Percentiles rank a stretch among this genome's conserved stretches.
Conservation (phyloP, 2,329 filamentous ascomycete species). For the Elsinoe australis region DNA sequence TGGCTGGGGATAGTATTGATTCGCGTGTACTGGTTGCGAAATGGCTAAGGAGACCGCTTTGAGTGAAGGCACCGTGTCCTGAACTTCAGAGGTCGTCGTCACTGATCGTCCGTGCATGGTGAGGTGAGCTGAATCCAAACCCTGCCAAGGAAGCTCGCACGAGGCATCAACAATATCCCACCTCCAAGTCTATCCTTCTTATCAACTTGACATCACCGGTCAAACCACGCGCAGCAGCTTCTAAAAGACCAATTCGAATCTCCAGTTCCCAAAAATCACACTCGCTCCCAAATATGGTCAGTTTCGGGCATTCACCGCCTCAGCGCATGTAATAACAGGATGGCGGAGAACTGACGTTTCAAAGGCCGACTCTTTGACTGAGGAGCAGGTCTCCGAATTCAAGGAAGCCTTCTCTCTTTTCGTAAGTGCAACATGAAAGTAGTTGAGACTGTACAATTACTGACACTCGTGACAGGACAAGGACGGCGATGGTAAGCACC, state of each 20-base stretch:
- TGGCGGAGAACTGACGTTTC: conserved; percentile 17
- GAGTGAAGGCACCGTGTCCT: no score
- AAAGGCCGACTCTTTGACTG: conserved; percentile 94
- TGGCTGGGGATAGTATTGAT: background rate
- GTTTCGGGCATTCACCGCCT: conserved; percentile 2
- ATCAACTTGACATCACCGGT: conserved; percentile 8
- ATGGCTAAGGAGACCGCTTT: no score
- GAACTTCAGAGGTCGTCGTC: conserved; percentile 9
- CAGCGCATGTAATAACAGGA: background rate
- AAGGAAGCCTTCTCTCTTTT: conserved; percentile 99
- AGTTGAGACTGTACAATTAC: background rate
- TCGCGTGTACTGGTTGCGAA: no score
- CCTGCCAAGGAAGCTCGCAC: conserved; percentile 9
- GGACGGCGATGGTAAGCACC: conserved; percentile 47
- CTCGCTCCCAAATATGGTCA: background rate
- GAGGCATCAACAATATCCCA: conserved; percentile 18
- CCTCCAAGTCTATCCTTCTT: conserved; percentile 27
- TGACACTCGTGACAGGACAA: conserved; percentile 42
- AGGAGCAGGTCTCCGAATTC: conserved; percentile 99
- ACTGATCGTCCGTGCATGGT: conserved; percentile 5
- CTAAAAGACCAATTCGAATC: background rate
- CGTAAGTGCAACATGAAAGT: conserved; percentile 60
- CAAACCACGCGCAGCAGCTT: conserved; percentile 1
- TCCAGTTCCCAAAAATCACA: background rate
- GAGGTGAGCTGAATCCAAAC: conserved; percentile 5